A percentile compares a stretch with the other conserved stretches of the same genome.
These are phyloP conservation scores for Aureobasidium pullulans DNA, from an alignment of 2,329 filamentous ascomycete species.

Conservation along the genomic window DNA sequence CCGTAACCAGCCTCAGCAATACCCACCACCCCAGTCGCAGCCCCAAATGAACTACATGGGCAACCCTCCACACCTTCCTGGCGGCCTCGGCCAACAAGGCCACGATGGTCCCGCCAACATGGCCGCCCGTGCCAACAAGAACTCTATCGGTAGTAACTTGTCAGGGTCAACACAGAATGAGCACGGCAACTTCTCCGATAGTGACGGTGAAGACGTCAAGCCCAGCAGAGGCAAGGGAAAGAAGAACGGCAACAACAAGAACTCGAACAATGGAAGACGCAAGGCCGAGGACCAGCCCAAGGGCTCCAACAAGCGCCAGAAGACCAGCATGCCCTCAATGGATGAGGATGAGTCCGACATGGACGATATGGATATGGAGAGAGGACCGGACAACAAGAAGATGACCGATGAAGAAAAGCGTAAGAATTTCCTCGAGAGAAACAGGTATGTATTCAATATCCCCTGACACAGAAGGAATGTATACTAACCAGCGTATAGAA, in stretches of 20 bases:
- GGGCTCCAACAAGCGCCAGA: conserved; percentile 69
- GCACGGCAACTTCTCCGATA: conserved; percentile 64
- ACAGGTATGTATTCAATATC: conserved; percentile 58
- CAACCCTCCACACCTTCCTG: conserved; percentile 36
- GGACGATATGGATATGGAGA: conserved; percentile 42
- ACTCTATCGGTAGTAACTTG: conserved; percentile 55
- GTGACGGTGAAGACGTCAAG: conserved; percentile 58
- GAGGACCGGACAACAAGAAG: conserved; percentile 57
- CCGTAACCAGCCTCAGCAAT: conserved; percentile 40
- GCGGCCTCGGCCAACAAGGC: conserved; percentile 33
- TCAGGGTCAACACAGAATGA: conserved; percentile 34
- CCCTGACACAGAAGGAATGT: not conserved
- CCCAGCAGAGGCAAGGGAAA: conserved; percentile 63
- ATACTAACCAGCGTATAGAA: conserved; percentile 47
- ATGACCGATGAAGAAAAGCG: conserved; percentile 99
- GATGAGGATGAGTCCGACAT: conserved; percentile 50
- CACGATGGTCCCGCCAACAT: conserved; percentile 19
- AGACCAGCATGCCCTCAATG: conserved; percentile 40
- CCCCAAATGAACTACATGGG: conserved; percentile 30
- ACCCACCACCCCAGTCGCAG: conserved; percentile 37
- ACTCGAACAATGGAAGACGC: conserved; percentile 58
- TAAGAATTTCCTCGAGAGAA: conserved; percentile 94
- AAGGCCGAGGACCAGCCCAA: conserved; percentile 66
- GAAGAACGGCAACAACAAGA: conserved; percentile 48
- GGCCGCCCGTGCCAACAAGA: conserved; percentile 34